phyloP scores from a whole-genome alignment of 1,284 basidiomycete species.

The Cutaneotrichosporon spelunceum region DNA sequence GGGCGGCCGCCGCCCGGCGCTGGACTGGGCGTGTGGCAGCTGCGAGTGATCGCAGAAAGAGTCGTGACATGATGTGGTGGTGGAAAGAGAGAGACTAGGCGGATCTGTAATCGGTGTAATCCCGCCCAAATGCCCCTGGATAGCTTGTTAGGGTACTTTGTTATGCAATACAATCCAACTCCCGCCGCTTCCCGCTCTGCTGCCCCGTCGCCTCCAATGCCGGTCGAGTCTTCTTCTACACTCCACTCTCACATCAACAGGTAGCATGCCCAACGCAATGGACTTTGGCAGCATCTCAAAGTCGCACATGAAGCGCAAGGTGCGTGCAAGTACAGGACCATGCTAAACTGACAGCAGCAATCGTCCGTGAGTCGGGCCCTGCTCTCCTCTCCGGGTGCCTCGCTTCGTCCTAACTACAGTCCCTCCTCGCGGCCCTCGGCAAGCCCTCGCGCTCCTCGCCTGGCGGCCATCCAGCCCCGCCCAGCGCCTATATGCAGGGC shows the following conservation, averaged over 20 bases:
- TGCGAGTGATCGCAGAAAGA: neutral
- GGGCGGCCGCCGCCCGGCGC: neutral
- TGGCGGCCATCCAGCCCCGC: slow-evolving; percentile 18
- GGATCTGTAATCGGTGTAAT: neutral
- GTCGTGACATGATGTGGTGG: neutral
- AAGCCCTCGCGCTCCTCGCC: slow-evolving; percentile 21
- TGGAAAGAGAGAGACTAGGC: neutral
- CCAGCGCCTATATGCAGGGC: slow-evolving; percentile 15
- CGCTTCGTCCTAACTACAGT: slow-evolving; percentile 19
- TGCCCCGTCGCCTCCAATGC: no score
- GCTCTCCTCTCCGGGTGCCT: neutral
- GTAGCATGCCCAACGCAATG: slow-evolving; percentile 12
- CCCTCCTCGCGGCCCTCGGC: slow-evolving; percentile 31
- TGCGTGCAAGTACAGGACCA: slow-evolving; percentile 9
- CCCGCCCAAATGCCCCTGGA: no score
- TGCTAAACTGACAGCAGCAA: slow-evolving; percentile 17
- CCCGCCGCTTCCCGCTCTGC: neutral
- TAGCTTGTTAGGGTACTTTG: no score
- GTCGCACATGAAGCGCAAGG: slow-evolving; percentile 39
- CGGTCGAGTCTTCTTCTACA: neutral
- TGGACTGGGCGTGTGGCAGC: neutral
- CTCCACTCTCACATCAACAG: neutral
- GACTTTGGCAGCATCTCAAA: slow-evolving; percentile 29
- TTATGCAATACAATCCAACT: neutral
- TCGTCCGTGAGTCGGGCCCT: slow-evolving; percentile 14